phyloP scores from a whole-genome alignment of 148 eudicot genomes.

The Rhododendron molle region DNA sequence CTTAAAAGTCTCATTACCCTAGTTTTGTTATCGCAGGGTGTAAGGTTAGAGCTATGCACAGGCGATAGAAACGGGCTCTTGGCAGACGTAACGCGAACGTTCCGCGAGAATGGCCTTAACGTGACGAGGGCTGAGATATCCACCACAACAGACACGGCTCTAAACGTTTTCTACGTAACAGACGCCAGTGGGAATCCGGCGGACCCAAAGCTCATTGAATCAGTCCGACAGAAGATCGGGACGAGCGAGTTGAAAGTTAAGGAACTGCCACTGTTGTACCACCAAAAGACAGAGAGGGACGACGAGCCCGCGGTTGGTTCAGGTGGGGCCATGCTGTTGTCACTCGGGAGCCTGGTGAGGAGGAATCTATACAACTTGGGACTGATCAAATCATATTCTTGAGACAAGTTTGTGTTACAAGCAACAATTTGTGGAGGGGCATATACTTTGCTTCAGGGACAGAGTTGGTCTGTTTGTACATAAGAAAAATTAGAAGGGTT shows the following conservation, averaged over 20 bases:
- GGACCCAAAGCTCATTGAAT: conserved; percentile 55
- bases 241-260: conserved; percentile 50
- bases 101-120: conserved; percentile 83
- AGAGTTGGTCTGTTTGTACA: conserved; percentile 37
- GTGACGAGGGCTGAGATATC: conserved; percentile 88
- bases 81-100: conserved; percentile 78
- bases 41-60: conserved; percentile 63
- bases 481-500: conserved; percentile 19
- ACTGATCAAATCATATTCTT: conserved; percentile 71
- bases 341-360: conserved; percentile 78
- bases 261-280: conserved; percentile 60
- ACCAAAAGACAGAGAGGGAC: conserved; percentile 38
- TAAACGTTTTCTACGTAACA: conserved; percentile 70
- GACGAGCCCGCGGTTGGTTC: conserved; percentile 38
- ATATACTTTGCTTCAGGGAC: conserved; percentile 43
- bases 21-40: conserved; percentile 51
- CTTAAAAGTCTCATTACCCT: background rate
- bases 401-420: background rate
- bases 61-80: conserved; percentile 56
- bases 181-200: conserved; percentile 60
- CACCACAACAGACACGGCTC: conserved; percentile 49
- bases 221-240: conserved; percentile 60
- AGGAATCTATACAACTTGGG: conserved; percentile 84
- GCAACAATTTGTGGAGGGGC: conserved; percentile 1
- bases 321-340: conserved; percentile 74